These are phyloP conservation scores for Gloeophyllum trabeum DNA, from an alignment of 768 basidiomycete genomes.

Conservation along the genomic window DNA sequence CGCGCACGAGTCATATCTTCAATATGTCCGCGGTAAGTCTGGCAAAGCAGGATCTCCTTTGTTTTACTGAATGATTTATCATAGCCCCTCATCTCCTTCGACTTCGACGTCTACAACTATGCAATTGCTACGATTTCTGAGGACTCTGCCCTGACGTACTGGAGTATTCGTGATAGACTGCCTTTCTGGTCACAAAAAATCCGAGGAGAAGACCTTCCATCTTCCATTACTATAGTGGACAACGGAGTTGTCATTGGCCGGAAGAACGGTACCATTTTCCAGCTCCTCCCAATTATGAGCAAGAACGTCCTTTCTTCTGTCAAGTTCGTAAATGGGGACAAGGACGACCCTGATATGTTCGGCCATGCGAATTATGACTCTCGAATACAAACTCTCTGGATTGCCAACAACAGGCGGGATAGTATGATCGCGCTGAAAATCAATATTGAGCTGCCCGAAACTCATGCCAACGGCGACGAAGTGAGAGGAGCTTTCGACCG, in stretches of 20 bases:
- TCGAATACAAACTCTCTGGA: slow-evolving; percentile 78
- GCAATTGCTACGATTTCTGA: slow-evolving; percentile 75
- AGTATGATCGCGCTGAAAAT: slow-evolving; percentile 77
- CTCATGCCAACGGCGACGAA: slow-evolving; percentile 45
- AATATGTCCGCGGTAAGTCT: slow-evolving; percentile 55
- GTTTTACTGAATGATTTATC: neutral
- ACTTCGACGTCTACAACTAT: slow-evolving; percentile 70
- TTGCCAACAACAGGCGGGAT: slow-evolving; percentile 76
- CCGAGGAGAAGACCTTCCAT: slow-evolving; percentile 70
- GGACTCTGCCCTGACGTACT: slow-evolving; percentile 71
- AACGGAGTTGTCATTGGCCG: slow-evolving; percentile 78
- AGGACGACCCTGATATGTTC: slow-evolving; percentile 79
- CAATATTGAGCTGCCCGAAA: slow-evolving; percentile 47
- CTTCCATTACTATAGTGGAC: slow-evolving; percentile 78
- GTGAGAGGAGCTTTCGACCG: slow-evolving; percentile 61
- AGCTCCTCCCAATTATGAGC: slow-evolving; percentile 66
- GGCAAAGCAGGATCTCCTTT: neutral
- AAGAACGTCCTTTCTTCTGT: slow-evolving; percentile 67
- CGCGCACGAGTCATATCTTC: slow-evolving; percentile 58
- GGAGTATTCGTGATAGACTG: slow-evolving; percentile 70
- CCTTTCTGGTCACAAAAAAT: slow-evolving; percentile 71
- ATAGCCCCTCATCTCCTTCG: slow-evolving; percentile 74
- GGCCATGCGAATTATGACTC: slow-evolving; percentile 81
- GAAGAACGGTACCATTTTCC: slow-evolving; percentile 77
- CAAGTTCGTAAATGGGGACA: slow-evolving; percentile 59